Evolutionary conservation across 169 alveolate species (phyloP).

Genomic region (Babesia ovata): DNA sequence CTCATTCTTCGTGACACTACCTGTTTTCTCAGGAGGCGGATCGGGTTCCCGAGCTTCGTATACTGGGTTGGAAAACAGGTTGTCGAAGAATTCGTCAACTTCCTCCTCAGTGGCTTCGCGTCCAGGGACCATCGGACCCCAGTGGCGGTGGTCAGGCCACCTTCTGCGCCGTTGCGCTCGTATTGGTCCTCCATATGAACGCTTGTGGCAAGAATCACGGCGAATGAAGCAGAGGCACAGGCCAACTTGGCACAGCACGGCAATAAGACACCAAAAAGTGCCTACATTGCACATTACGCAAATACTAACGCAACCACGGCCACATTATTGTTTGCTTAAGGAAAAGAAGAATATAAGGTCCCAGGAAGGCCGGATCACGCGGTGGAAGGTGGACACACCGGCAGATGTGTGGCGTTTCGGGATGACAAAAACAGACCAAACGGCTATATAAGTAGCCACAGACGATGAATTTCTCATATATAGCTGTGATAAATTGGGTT

Average conservation of each 20-base stretch:
- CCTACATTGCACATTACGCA: slow-evolving; percentile 24
- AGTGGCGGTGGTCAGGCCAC: background rate
- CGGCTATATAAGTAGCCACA: background rate
- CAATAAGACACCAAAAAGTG: slow-evolving; percentile 4
- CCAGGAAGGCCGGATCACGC: background rate
- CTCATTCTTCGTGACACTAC: slow-evolving; percentile 11
- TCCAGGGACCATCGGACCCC: slow-evolving; percentile 39
- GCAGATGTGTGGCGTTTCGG: slow-evolving; percentile 2
- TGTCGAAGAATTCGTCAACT: slow-evolving; percentile 17
- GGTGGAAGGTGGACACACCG: background rate
- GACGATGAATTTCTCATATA: background rate
- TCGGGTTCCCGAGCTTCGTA: slow-evolving; percentile 25
- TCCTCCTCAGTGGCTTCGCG: slow-evolving; percentile 18
- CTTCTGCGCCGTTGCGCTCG: background rate
- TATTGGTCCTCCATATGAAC: background rate
- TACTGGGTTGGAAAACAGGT: slow-evolving; percentile 43
- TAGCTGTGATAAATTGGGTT: background rate
- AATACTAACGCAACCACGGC: background rate
- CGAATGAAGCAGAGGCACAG: background rate
- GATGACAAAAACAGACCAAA: background rate
- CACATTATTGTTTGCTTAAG: background rate
- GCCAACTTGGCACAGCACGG: slow-evolving; percentile 5
- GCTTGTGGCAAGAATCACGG: background rate
- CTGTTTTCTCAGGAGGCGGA: background rate
- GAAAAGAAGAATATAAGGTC: background rate